A percentile compares a stretch with the other conserved stretches of the same genome.
These are phyloP conservation scores for Arabidopsis arenosa DNA, from an alignment of 345 rosid genomes.

Conservation along the genomic window DNA sequence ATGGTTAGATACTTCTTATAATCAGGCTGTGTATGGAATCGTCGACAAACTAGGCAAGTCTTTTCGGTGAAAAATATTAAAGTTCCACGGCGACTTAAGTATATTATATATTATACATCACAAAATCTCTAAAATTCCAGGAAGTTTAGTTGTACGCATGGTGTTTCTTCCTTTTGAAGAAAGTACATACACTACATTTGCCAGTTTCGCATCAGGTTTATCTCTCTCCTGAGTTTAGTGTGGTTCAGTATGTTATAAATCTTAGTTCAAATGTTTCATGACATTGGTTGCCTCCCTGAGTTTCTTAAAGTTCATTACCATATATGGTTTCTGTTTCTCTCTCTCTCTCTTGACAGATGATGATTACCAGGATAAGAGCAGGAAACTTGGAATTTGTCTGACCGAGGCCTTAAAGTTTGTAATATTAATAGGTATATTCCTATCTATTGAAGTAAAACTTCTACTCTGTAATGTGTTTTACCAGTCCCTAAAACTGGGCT, in stretches of 20 bases:
- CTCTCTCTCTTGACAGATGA: slow-evolving; percentile 53
- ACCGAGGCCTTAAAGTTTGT: slow-evolving; percentile 89
- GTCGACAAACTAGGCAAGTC: slow-evolving; percentile 85
- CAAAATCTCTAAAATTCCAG: slow-evolving; percentile 48
- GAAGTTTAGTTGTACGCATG: slow-evolving; percentile 92
- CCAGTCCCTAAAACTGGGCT: not conserved
- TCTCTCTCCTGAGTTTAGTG: slow-evolving; percentile 54
- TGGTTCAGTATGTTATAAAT: slow-evolving; percentile 13
- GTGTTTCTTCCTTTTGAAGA: slow-evolving; percentile 98
- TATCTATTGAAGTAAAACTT: not conserved
- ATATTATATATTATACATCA: not conserved
- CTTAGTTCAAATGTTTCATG: slow-evolving; percentile 10
- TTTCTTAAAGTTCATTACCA: not conserved
- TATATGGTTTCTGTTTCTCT: not conserved
- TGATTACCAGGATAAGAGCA: slow-evolving; percentile 49
- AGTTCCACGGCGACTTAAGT: not conserved
- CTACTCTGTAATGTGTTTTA: not conserved
- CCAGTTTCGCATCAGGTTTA: slow-evolving; percentile 97
- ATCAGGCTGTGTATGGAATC: slow-evolving; percentile 95
- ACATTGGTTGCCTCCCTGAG: not conserved
- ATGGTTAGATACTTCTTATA: slow-evolving; percentile 91
- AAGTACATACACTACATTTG: slow-evolving; percentile 89
- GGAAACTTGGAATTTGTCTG: slow-evolving; percentile 63
- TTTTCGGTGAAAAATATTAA: not conserved
- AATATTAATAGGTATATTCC: slow-evolving; percentile 65